Evolutionary conservation across 2,329 filamentous ascomycete genomes (phyloP), one percentile per base, ranked within the genome.

Genomic region (Cladosporium velox): DNA sequence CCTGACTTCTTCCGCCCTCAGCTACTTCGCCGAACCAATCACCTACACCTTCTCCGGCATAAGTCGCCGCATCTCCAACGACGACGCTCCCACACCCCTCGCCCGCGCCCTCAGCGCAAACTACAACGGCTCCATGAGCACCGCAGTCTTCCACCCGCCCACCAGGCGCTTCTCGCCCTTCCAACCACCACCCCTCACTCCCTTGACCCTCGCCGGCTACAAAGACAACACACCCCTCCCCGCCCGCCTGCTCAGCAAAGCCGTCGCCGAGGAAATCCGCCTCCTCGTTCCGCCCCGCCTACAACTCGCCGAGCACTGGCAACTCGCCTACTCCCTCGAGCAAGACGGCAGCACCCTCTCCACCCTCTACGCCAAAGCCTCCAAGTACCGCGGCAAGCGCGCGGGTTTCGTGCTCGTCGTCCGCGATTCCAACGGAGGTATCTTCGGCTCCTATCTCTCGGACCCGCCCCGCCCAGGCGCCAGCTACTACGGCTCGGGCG

Each of bases 401-500:
- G 92, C 91, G 21, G 94, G 93, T 6, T 99, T 96, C 77, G 91
- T 98, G 60, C 84, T 99, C 5, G 92, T 97, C 0, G 88, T 98
- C 24, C 86, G 87, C 72, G 95, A 99, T 77, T 86, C 86, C 10
- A 85, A 86, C 65, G 90, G 90, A 65, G 89, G 90, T 64, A 86
- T 92, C 51, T 99, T 99, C 77, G 95, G 95, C 75, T 93, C 93
- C 63, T 98, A 98, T 78, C 87, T 98, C 64, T 96, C 92, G 62
- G 94, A 99, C 77, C 85, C 91, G 60, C 93, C 94, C 12, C 91
- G 90, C 72, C 91, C 92, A 0, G 83, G 88, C 1, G 81, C 92
- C 2, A 91, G 93, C 69, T 99, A 97, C 82, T 99, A 91, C 78
- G 95, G 95, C 73, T 97, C 92, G 14, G 95, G 95, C 73, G 95